Conservation (phyloP, 176 grass and related monocot species). For the Lolium perenne region DNA sequence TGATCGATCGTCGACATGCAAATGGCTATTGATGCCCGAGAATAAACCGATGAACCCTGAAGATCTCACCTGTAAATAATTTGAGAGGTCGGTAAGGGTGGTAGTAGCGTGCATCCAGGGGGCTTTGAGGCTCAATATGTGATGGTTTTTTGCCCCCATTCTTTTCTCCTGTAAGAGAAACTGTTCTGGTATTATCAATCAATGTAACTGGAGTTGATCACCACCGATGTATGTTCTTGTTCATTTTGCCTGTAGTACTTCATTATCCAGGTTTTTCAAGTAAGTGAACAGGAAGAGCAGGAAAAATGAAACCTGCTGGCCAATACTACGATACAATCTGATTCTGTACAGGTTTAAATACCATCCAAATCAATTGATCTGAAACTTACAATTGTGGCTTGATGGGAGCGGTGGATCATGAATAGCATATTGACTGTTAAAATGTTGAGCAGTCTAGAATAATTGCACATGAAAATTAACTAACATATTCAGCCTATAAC, state of each 20-base stretch:
- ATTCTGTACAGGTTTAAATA: not conserved
- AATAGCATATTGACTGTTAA: not conserved
- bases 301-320: too few relatives aligned
- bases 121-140: conserved; percentile 62
- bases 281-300: not conserved
- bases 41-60: conserved; percentile 54
- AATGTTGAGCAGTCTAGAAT: too few relatives aligned
- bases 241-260: not conserved
- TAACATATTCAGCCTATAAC: too few relatives aligned
- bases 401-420: not conserved
- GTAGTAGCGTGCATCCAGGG: conserved; percentile 60
- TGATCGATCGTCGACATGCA: conserved; percentile 41
- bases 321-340: not conserved
- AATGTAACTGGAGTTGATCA: conserved; percentile 22
- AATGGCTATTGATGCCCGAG: conserved; percentile 37
- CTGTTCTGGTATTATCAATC: not conserved
- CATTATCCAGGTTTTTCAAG: not conserved
- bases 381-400: not conserved
- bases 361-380: conserved; percentile 20
- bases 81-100: conserved; percentile 42
- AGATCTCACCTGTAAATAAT: conserved; percentile 66
- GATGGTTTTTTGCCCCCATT: conserved; percentile 44
- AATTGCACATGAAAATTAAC: too few relatives aligned
- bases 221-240: not conserved
- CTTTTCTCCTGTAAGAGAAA: conserved; percentile 50